Conservation (phyloP, 2,329 filamentous ascomycete genomes). For the Dactylellina haptotyla region DNA sequence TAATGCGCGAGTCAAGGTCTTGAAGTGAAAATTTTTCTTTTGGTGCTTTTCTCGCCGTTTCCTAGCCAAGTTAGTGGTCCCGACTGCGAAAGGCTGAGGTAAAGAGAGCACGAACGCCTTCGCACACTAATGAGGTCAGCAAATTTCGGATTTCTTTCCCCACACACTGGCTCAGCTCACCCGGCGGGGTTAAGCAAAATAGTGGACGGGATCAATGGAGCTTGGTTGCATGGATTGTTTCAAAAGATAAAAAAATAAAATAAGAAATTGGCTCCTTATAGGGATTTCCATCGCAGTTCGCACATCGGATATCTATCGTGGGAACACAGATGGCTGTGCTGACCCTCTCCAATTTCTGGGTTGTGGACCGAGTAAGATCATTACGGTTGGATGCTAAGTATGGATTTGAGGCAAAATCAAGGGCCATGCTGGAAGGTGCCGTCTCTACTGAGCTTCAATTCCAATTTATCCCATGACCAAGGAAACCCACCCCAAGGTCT, state of each 20-base stretch:
- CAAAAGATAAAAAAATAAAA: too few species aligned
- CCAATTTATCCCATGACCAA: slow-evolving; percentile 53
- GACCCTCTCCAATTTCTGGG: slow-evolving; percentile 10
- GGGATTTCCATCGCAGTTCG: slow-evolving; percentile 52
- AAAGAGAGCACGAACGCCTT: slow-evolving; percentile 33
- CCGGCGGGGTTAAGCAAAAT: slow-evolving; percentile 35
- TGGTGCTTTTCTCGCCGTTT: slow-evolving; percentile 22
- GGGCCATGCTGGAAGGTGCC: slow-evolving; percentile 34
- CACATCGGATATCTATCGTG: slow-evolving; percentile 41
- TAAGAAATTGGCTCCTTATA: slow-evolving; percentile 44
- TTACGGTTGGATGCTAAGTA: slow-evolving; percentile 14
- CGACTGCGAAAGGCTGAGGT: slow-evolving; percentile 50
- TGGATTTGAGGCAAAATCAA: slow-evolving; percentile 38
- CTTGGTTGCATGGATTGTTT: slow-evolving; percentile 40
- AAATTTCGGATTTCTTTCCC: slow-evolving; percentile 11
- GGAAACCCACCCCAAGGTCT: slow-evolving; percentile 46
- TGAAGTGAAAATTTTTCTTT: slow-evolving; percentile 31
- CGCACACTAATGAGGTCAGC: slow-evolving; percentile 41
- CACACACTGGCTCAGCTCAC: slow-evolving; percentile 3
- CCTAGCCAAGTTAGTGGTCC: slow-evolving; percentile 38
- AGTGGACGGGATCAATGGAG: slow-evolving; percentile 18
- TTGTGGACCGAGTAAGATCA: too few species aligned
- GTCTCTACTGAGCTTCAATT: slow-evolving; percentile 15
- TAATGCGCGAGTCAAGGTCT: slow-evolving; percentile 30
- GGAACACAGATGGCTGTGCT: slow-evolving; percentile 44